Conservation (phyloP, 2,329 filamentous ascomycete genomes). For the Pestalotiopsis sp. region DNA sequence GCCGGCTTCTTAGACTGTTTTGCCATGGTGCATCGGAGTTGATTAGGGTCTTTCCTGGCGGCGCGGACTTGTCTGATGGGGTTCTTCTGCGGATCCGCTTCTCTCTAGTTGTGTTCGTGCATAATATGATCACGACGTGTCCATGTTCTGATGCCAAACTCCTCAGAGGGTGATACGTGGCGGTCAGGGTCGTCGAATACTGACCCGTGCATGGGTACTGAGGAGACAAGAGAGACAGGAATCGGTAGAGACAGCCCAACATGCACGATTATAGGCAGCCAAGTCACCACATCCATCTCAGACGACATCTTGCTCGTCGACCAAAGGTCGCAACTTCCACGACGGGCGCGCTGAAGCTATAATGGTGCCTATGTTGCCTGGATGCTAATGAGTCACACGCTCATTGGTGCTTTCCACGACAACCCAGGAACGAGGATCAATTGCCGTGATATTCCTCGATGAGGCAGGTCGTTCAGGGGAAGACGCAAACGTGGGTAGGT, state of each 20-base stretch:
- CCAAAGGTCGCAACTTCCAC: slow-evolving; percentile 1
- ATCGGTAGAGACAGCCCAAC: background rate
- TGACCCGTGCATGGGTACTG: no score
- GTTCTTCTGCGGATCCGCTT: no score
- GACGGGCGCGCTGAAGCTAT: background rate
- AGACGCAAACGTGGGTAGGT: background rate
- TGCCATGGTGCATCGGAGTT: no score
- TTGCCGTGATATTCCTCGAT: background rate
- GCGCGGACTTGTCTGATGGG: no score
- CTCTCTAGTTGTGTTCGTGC: no score
- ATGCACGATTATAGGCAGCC: background rate
- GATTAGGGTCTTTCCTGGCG: background rate
- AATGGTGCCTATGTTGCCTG: background rate
- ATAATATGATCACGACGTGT: no score
- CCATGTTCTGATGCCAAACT: background rate
- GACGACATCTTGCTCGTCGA: background rate
- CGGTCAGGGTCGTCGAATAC: background rate
- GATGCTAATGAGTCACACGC: background rate
- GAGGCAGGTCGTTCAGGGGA: background rate
- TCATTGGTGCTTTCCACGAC: slow-evolving; percentile 1
- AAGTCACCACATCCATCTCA: background rate
- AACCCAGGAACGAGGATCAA: background rate
- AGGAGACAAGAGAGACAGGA: no score
- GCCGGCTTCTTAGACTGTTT: no score
- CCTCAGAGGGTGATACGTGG: no score